Conservation (phyloP, 2,329 filamentous ascomycete species). For the Keithomyces neogunnii region DNA sequence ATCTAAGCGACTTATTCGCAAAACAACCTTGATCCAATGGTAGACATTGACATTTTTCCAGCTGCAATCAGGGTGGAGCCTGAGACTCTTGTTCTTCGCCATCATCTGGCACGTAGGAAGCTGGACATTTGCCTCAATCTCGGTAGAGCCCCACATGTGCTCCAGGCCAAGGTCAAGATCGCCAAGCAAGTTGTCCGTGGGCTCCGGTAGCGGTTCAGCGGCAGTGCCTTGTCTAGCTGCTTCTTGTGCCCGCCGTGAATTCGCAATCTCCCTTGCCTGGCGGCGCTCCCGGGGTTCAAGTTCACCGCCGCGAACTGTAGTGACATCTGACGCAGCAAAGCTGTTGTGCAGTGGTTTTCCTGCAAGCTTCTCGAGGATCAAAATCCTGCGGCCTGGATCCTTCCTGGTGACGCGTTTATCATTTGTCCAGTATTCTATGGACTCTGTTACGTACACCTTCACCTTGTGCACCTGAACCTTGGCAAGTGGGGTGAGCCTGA, state of each 20-base stretch:
- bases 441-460: slow-evolving; percentile 86
- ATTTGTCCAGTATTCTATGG: slow-evolving; percentile 82
- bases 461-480: slow-evolving; percentile 92
- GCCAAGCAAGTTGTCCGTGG: slow-evolving; percentile 66
- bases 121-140: slow-evolving; percentile 91
- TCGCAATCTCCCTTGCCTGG: slow-evolving; percentile 38
- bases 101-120: slow-evolving; percentile 83
- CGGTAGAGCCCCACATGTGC: slow-evolving; percentile 73
- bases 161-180: slow-evolving; percentile 65
- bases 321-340: slow-evolving; percentile 68
- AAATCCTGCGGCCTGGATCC: slow-evolving; percentile 74
- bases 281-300: slow-evolving; percentile 43
- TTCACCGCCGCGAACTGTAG: slow-evolving; percentile 73
- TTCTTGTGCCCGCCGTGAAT: slow-evolving; percentile 44
- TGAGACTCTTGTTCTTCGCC: slow-evolving; percentile 57
- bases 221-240: slow-evolving; percentile 32
- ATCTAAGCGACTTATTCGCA: slow-evolving; percentile 82
- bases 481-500: slow-evolving; percentile 84
- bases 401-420: slow-evolving; percentile 79
- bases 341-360: slow-evolving; percentile 66
- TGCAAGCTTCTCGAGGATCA: slow-evolving; percentile 81
- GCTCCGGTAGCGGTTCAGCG: slow-evolving; percentile 37
- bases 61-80: slow-evolving; percentile 81
- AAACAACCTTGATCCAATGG: slow-evolving; percentile 97
- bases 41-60: slow-evolving; percentile 91